Percentiles rank a stretch among this genome's conserved stretches.
Conservation (phyloP, 768 basidiomycete genomes). For the Boletales sp. region DNA sequence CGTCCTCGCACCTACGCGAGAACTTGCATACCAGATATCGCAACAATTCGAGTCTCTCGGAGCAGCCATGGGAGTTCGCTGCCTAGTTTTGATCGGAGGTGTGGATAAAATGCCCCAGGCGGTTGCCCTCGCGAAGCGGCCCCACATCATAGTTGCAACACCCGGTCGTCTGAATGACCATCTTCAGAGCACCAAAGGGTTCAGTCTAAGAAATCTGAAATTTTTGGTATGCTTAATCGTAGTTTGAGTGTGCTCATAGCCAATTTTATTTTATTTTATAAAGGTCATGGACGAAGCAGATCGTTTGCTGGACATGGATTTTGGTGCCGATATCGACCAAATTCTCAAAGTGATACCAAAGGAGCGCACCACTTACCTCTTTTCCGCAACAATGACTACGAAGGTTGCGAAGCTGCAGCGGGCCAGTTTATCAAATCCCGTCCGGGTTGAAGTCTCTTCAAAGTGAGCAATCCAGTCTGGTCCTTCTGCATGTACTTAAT, state of each 20-base stretch:
- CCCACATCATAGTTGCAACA: conserved; percentile 93
- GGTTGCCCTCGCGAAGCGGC: conserved; percentile 88
- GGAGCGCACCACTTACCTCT: conserved; percentile 92
- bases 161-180: conserved; percentile 93
- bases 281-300: conserved; percentile 99
- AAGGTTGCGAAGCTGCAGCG: conserved; percentile 96
- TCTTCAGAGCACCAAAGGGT: conserved; percentile 96
- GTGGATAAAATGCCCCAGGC: conserved; percentile 89
- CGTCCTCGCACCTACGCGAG: conserved; percentile 94
- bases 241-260: neutral
- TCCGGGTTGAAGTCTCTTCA: conserved; percentile 86
- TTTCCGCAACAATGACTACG: conserved; percentile 98
- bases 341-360: conserved; percentile 93
- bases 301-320: conserved; percentile 93
- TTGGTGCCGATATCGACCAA: conserved; percentile 92
- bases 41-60: conserved; percentile 93
- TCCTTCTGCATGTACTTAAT: neutral
- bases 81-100: conserved; percentile 91
- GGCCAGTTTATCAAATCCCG: conserved; percentile 90
- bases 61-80: conserved; percentile 88
- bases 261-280: conserved; percentile 1
- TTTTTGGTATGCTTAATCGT: conserved; percentile 63
- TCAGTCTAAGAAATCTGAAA: conserved; percentile 78
- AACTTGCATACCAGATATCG: conserved; percentile 97
- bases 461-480: conserved; percentile 54